Conservation (phyloP, 805 yeast species). For the Candida namnaoensis region DNA sequence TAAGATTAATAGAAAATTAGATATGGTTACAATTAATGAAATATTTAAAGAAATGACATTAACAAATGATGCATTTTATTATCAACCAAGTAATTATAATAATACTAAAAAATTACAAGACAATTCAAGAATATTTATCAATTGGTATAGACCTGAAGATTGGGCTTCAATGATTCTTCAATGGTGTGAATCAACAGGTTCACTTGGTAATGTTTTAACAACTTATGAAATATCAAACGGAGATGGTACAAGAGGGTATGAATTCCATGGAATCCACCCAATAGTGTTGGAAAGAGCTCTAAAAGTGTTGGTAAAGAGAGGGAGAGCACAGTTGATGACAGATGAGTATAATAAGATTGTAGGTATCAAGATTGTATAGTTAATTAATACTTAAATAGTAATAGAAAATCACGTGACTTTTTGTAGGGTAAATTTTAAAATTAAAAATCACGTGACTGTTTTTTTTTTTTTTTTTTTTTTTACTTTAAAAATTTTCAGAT, state of each 20-base stretch:
- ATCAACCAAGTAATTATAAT: constrained; percentile 4
- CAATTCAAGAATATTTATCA: constrained; percentile 30
- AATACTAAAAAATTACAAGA: constrained; percentile 24
- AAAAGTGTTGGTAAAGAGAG: constrained; percentile 51
- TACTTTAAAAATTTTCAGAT: neutral
- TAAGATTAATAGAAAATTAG: constrained; percentile 42
- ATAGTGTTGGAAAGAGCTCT: constrained; percentile 44
- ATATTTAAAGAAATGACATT: constrained; percentile 51
- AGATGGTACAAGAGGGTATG: constrained; percentile 46
- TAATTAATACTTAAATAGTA: too few species aligned
- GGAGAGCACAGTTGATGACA: constrained; percentile 66
- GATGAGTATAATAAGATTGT: constrained; percentile 58
- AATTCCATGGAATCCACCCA: constrained; percentile 56
- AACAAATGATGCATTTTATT: constrained; percentile 48
- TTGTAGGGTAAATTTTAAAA: too few species aligned
- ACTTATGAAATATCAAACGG: constrained; percentile 70
- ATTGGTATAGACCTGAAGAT: constrained; percentile 62
- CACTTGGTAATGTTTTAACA: constrained; percentile 68
- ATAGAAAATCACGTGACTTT: too few species aligned
- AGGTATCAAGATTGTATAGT: constrained; percentile 65
- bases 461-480: neutral
- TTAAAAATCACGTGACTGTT: neutral
- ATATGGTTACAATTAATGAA: constrained; percentile 43
- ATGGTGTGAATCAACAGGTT: constrained; percentile 76
- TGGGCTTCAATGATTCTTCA: constrained; percentile 59